Evolutionary conservation across 2,329 filamentous ascomycete species (phyloP), one percentile per base, ranked within the genome.

Genomic region (Nigrospora osmanthi): DNA sequence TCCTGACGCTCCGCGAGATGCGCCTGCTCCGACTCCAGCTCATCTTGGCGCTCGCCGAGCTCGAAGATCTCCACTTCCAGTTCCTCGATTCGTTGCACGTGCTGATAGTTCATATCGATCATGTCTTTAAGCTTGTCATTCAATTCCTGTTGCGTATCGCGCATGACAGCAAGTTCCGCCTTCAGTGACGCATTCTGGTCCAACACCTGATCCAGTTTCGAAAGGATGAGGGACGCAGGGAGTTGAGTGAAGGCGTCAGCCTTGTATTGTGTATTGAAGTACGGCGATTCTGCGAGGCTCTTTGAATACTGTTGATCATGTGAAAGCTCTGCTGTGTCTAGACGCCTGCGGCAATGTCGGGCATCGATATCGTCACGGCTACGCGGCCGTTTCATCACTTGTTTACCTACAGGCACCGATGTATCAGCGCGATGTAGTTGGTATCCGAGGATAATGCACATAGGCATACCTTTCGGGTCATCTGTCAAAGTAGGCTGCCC

Each of bases 161-260:
- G 44, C 44, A 46, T 42, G 3, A 35, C 35, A 35, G 16, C 28
- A 11, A 46, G 17, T 31, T 46, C 44, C 13, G 35, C 35, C 32
- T 36, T 35, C 3, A 46, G 35, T 2, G 19, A 23, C 33, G 28
- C 23, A 16, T 46, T 46, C 35, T 46, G 39, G 5, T 46, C 35
- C 31, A 46, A 40, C 23, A 46, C 40, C 34, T 46, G 39, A 33
- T 46, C 40, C 33, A 46, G 23, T 17, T 43, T 46, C n/a, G 35
- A 38, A 16, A 46, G 35, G 34, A 46, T 36, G 14, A 46, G 28
- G n/a, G 44, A 35, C n/a, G 38, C 40, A 23, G 39, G 34, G 14
- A 42, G 15, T 31, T 23, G 28, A 37, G 36, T 6, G 11, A 32
- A 19, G 23, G 17, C 13, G 15, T 28, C 31, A 11, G 17, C 9